phyloP scores from a whole-genome alignment of 345 rosid genomes.

The Xanthoceras sorbifolium region DNA sequence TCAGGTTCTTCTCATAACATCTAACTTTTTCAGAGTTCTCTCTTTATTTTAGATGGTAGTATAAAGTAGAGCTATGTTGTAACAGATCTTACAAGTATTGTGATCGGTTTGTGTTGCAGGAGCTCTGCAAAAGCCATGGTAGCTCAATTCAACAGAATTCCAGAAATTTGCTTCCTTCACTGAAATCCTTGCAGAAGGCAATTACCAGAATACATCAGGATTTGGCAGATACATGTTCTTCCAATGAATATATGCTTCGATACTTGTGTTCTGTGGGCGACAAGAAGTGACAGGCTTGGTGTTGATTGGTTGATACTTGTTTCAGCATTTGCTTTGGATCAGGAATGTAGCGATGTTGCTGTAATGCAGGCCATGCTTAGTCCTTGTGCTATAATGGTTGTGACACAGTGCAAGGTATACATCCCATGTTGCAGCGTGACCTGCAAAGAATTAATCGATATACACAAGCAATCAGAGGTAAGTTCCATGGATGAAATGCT shows the following conservation, averaged over 20 bases:
- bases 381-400: background rate
- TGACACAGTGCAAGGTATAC: background rate
- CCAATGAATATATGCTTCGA: constrained; percentile 81
- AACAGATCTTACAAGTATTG: background rate
- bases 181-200: constrained; percentile 84
- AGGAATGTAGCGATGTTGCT: background rate
- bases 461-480: background rate
- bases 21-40: background rate
- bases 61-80: background rate
- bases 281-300: constrained; percentile 29
- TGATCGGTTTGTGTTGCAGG: constrained; percentile 44
- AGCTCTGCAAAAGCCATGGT: constrained; percentile 85
- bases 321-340: background rate
- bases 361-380: background rate
- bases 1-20: constrained; percentile 51
- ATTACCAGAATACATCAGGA: constrained; percentile 87
- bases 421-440: background rate
- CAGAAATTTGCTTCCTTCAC: constrained; percentile 73
- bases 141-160: constrained; percentile 76
- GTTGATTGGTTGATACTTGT: background rate
- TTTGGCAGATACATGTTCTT: constrained; percentile 85
- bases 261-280: constrained; percentile 66
- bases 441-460: background rate
- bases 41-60: background rate
- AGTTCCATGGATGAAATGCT: background rate